Base-by-base conservation (phyloP, 495 filamentous ascomycete species). In the Penicillium cinerascens region DNA sequence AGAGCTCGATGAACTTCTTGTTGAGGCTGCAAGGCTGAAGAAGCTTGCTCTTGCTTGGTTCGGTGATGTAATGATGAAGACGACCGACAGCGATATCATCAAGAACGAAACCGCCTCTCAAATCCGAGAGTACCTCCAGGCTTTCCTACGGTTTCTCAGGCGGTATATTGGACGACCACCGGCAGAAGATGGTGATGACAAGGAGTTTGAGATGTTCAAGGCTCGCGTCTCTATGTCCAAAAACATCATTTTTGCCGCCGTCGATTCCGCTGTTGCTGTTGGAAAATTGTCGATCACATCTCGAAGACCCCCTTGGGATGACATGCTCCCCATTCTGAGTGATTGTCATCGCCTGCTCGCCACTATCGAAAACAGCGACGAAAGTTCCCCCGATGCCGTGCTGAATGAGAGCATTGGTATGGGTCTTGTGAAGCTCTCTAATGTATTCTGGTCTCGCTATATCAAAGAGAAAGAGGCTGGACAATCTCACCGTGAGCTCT, bases 381-480 rank as follows among this genome's bases (percentile, higher is more conserved):
- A 72, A 44, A 42, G 51, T 43, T 44, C 59, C 20, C 18, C 47
- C 26, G 55, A 72, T 17, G 33, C 52, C 8, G 25, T 37, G 11
- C 37, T 47, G 6, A 44, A 51, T 11, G 64, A 74, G 16, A 54
- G 54, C 23, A 58, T 60, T 16, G 64, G 64, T 0, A 52, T 58
- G 51, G 65, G 56, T 8, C 55, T 73, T 47, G 73, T 76, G 38
- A 67, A 85, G 62, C 74, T 95, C 25, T 93, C 90, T 0, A 89
- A 92, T 63, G 72, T 90, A 15, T 92, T 90, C 63, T 93, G 87
- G 75, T 75, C 83, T 18, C 79, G 85, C 20, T 80, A 82, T 47
- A 61, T 80, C 35, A 75, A 79, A 52, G 66, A 75, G 15, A 78
- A 74, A 51, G 73, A 77, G 48, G 47, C 55, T 26, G 70, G 70